A percentile compares a stretch with the other conserved stretches of the same genome.
Conservation (phyloP, 257 asterid species). For the Scutellaria barbata region DNA sequence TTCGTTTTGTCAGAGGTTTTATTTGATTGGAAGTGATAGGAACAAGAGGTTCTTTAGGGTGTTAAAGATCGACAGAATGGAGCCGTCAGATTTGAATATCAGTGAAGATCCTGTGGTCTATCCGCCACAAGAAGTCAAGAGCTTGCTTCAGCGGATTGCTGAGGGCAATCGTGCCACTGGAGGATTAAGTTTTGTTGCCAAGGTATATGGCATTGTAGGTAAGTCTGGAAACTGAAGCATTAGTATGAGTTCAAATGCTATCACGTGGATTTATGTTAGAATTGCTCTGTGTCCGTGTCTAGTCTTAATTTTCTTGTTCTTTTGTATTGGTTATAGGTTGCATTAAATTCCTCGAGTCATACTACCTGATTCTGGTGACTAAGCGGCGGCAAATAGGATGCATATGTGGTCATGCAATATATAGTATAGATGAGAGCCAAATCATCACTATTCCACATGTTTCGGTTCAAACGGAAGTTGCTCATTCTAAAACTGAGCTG, state of each 20-base stretch:
- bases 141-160: slow-evolving; percentile 85
- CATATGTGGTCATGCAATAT: slow-evolving; percentile 96
- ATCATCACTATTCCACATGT: slow-evolving; percentile 88
- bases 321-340: slow-evolving; percentile 64
- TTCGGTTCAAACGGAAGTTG: slow-evolving; percentile 94
- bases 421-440: slow-evolving; percentile 93
- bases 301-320: slow-evolving; percentile 22
- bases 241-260: slow-evolving; percentile 30
- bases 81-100: slow-evolving; percentile 88
- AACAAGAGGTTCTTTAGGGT: slow-evolving; percentile 82
- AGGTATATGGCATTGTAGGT: slow-evolving; percentile 99
- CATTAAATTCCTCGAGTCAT: slow-evolving; percentile 87
- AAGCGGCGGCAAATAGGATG: slow-evolving; percentile 91
- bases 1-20: slow-evolving; percentile 69
- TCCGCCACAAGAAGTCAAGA: slow-evolving; percentile 89
- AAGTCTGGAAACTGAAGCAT: slow-evolving; percentile 40
- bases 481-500: slow-evolving; percentile 95
- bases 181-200: slow-evolving; percentile 84
- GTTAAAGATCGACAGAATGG: slow-evolving; percentile 94
- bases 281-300: slow-evolving; percentile 5
- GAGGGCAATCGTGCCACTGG: slow-evolving; percentile 99
- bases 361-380: slow-evolving; percentile 89
- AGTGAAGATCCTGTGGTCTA: slow-evolving; percentile 98
- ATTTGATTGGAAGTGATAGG: slow-evolving; percentile 96
- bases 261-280: slow-evolving; percentile 8